These are phyloP conservation scores for Emericellopsis atlantica DNA, from an alignment of 2,329 filamentous ascomycete genomes.

Conservation along the genomic window DNA sequence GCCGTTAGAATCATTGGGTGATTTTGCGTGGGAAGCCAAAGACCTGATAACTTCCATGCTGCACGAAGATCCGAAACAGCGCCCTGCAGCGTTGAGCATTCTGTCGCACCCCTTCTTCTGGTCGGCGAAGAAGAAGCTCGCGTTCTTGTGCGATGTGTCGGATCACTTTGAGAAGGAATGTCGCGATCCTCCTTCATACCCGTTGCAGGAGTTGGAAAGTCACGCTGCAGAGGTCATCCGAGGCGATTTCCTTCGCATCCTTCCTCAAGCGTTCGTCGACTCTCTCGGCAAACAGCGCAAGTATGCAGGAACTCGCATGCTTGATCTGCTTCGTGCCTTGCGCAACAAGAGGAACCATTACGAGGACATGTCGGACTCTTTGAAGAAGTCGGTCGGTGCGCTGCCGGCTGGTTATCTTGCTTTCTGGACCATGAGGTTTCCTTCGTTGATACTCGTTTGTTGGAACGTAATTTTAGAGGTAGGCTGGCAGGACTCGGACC, in stretches of 20 bases:
- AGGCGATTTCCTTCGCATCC: conserved; percentile 63
- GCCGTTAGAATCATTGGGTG: conserved; percentile 62
- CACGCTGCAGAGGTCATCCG: conserved; percentile 41
- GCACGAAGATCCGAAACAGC: conserved; percentile 33
- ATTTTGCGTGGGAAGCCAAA: conserved; percentile 76
- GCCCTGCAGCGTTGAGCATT: conserved; percentile 65
- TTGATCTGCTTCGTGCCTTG: conserved; percentile 79
- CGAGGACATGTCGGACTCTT: conserved; percentile 78
- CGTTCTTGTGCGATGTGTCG: conserved; percentile 90
- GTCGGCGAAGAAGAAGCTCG: conserved; percentile 75
- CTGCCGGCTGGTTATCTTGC: conserved; percentile 69
- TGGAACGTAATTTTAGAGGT: conserved; percentile 62
- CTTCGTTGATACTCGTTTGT: conserved; percentile 64
- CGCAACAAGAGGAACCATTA: conserved; percentile 98
- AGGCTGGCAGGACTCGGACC: conserved; percentile 47
- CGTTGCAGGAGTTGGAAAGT: conserved; percentile 47
- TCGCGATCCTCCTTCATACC: conserved; percentile 63
- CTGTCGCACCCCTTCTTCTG: conserved; percentile 97
- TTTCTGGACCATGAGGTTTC: conserved; percentile 76
- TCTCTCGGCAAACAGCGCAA: conserved; percentile 89
- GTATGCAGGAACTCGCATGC: conserved; percentile 71
- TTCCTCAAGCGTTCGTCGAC: conserved; percentile 76
- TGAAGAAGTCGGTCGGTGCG: conserved; percentile 58
- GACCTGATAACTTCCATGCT: conserved; percentile 80
- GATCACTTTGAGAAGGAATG: conserved; percentile 93